Conservation (phyloP, 768 basidiomycete genomes). For the Mycena epipterygia region DNA sequence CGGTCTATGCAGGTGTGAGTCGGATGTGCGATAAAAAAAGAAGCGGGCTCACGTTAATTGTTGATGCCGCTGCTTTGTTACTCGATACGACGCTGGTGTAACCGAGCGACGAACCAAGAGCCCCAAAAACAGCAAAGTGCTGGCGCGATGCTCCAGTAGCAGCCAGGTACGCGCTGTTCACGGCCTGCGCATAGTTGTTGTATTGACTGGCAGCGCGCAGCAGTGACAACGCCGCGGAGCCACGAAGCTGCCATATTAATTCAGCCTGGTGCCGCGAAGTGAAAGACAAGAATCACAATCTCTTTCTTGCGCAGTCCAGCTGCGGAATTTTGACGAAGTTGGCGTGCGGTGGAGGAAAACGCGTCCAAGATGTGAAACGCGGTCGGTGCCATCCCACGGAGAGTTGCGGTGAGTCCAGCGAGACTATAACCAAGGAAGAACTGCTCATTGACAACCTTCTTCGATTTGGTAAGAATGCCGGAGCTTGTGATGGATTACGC, state of each 20-base stretch:
- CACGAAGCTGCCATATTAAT: neutral
- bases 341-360: conserved; percentile 6
- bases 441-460: conserved; percentile 23
- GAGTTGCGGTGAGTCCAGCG: neutral
- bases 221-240: conserved; percentile 5
- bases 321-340: neutral
- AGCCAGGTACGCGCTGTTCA: conserved; percentile 23
- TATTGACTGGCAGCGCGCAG: conserved; percentile 19
- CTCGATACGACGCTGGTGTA: conserved; percentile 33
- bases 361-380: conserved; percentile 13
- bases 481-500: conserved; percentile 8
- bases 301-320: neutral
- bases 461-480: conserved; percentile 17
- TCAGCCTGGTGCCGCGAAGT: no score
- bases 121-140: conserved; percentile 37
- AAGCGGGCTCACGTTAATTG: no score
- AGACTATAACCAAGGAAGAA: conserved; percentile 30
- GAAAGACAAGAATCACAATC: neutral
- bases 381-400: conserved; percentile 11
- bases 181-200: conserved; percentile 27
- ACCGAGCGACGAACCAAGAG: conserved; percentile 36
- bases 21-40: no score
- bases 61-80: neutral
- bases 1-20: no score
- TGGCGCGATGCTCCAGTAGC: conserved; percentile 43